Evolutionary conservation across 2,329 filamentous ascomycete species (phyloP).

Genomic region (Chaetomium sp.): DNA sequence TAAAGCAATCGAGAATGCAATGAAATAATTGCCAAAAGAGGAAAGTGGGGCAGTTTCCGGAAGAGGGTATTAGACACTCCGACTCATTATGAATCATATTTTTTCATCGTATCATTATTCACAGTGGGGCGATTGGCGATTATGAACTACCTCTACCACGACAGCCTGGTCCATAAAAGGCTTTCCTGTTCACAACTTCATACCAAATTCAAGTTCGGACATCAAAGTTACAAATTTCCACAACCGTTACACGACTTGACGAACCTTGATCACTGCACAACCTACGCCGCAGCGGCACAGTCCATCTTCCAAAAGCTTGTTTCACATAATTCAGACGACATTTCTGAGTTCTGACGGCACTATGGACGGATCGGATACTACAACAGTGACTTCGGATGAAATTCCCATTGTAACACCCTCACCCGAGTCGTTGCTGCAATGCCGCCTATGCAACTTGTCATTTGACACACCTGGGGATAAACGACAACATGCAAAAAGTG

Average conservation of each 20-base stretch:
- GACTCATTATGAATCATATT: background rate
- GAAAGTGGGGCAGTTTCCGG: too few species aligned
- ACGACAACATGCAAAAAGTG: constrained; percentile 9
- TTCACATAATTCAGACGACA: too few species aligned
- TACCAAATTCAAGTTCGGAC: too few species aligned
- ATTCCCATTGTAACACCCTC: background rate
- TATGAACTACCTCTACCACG: background rate
- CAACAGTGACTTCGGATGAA: background rate
- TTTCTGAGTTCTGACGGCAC: background rate
- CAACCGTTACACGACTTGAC: too few species aligned
- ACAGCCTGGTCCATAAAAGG: background rate
- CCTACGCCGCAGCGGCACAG: too few species aligned
- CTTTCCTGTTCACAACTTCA: background rate
- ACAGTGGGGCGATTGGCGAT: background rate
- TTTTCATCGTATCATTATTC: background rate
- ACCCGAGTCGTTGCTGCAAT: background rate
- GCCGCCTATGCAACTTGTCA: background rate
- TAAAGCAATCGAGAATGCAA: too few species aligned
- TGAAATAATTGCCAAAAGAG: too few species aligned
- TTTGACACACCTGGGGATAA: constrained; percentile 4
- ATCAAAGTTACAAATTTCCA: too few species aligned
- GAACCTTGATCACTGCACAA: too few species aligned
- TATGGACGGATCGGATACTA: background rate
- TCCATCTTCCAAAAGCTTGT: too few species aligned
- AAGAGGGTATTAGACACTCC: background rate